Percentiles rank a stretch among this genome's conserved stretches.
Conservation (phyloP, 495 filamentous ascomycete species). For the Trichocladium uniseriatum region DNA sequence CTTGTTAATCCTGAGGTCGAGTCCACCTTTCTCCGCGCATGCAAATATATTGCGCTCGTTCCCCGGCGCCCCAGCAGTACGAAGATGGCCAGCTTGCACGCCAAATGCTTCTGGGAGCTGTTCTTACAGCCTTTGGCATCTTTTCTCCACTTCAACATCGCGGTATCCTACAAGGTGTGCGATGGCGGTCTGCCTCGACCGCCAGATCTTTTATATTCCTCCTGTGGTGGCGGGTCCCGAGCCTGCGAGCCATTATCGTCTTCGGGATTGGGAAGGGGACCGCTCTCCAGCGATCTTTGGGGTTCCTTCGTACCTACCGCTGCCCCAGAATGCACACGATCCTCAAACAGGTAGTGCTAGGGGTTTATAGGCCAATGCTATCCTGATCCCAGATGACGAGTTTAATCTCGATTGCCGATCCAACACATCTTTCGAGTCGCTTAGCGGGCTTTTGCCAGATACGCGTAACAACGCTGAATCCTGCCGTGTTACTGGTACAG, state of each 20-base stretch:
- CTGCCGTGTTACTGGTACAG: constrained; percentile 14
- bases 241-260: constrained; percentile 10
- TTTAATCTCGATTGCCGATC: constrained; percentile 15
- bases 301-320: constrained; percentile 9
- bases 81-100: constrained; percentile 9
- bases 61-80: constrained; percentile 7
- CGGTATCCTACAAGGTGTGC: neutral
- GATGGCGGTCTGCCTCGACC: constrained; percentile 10
- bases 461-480: constrained; percentile 9
- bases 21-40: constrained; percentile 13
- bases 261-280: constrained; percentile 4
- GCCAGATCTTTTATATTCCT: constrained; percentile 15
- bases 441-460: constrained; percentile 11
- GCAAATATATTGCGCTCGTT: constrained; percentile 16
- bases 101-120: constrained; percentile 11
- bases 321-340: constrained; percentile 12
- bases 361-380: constrained; percentile 5
- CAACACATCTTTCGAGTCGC: constrained; percentile 13
- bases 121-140: constrained; percentile 9
- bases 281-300: constrained; percentile 10
- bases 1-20: constrained; percentile 6
- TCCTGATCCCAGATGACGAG: constrained; percentile 12
- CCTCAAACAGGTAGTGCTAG: constrained; percentile 3
- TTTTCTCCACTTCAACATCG: constrained; percentile 10
- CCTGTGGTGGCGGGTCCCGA: constrained; percentile 1